Base-by-base conservation (phyloP, 2,329 filamentous ascomycete species). In the Clarireedia homoeocarpa region DNA sequence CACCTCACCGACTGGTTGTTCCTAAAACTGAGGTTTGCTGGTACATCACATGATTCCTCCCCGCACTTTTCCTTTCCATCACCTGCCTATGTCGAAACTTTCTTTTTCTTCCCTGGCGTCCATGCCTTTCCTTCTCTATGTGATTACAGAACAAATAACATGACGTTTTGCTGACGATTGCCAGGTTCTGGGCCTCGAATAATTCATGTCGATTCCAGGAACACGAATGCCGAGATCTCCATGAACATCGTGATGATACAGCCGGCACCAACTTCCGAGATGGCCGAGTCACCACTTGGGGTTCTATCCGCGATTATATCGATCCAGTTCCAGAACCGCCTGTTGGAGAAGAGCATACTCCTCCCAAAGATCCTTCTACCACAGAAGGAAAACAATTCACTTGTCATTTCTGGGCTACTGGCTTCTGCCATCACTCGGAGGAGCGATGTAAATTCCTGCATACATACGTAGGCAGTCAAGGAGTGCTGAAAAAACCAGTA, bases 151-250 rank as follows among this genome's bases (percentile, higher is more conserved):
- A 15, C 45, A 45, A 42, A 20, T 14, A 24, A 12, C 26, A n/a
- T 40, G 17, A n/a, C 3, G 2, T 40, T 40, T 14, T 10, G 17
- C 53, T 56, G 34, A 53, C 15, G 14, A 4, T 42, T 36, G 14
- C n/a, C 20, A 62, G 63, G 52, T 60, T 54, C 20, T 63, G 62
- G 53, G 59, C 58, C 1, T 46, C 52, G 4, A 56, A 56, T 26
- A 60, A 59, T 44, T 50, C 42, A 3, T 67, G 65, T 34, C 63
- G 63, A n/a, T 67, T 63, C 56, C 61, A 55, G 0, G 61, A 59
- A 17, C 62, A 62, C 49, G 62, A 66, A 58, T 67, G 65, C 46
- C 58, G 62, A 2, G 58, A 66, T 42, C 54, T 66, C 2, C 64
- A 66, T 46, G 58, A 52, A n/a, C 36, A 52, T 6, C 48, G 48